phyloP scores from a whole-genome alignment of 2,329 filamentous ascomycete genomes.

The Biscogniauxia marginata region DNA sequence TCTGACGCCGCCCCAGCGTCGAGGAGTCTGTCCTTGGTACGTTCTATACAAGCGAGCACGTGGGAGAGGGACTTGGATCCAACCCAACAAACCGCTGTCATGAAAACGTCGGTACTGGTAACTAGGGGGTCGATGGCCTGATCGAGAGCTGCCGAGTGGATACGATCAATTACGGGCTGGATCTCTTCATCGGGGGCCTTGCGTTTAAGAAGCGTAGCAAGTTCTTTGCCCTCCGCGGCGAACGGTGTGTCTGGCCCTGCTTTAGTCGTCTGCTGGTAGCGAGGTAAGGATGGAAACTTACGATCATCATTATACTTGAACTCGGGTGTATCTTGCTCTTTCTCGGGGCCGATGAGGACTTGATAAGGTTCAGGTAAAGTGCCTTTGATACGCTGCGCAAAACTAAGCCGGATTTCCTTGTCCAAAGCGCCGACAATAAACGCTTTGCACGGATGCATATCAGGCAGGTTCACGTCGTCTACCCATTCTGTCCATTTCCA shows the following conservation, averaged over 20 bases:
- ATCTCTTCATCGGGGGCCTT: slow-evolving; percentile 86
- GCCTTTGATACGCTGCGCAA: slow-evolving; percentile 92
- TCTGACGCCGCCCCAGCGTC: slow-evolving; percentile 74
- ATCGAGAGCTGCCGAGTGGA: slow-evolving; percentile 74
- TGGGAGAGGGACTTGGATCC: slow-evolving; percentile 96
- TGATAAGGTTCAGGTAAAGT: slow-evolving; percentile 86
- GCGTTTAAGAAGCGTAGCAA: slow-evolving; percentile 74
- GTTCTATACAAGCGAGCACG: slow-evolving; percentile 91
- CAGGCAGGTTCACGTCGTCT: slow-evolving; percentile 75
- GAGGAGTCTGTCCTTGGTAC: slow-evolving; percentile 84
- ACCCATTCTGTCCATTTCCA: slow-evolving; percentile 99
- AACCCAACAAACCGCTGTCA: slow-evolving; percentile 89
- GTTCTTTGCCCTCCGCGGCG: slow-evolving; percentile 76
- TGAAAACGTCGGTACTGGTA: slow-evolving; percentile 87
- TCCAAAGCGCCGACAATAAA: slow-evolving; percentile 90
- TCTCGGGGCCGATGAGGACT: slow-evolving; percentile 75
- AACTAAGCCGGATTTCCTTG: slow-evolving; percentile 95
- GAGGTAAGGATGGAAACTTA: slow-evolving; percentile 45
- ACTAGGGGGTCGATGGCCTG: slow-evolving; percentile 75
- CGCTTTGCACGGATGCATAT: slow-evolving; percentile 83
- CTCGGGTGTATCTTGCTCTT: slow-evolving; percentile 92
- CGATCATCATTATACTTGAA: slow-evolving; percentile 84
- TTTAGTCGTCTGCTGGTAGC: slow-evolving; percentile 13
- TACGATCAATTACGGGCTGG: slow-evolving; percentile 74
- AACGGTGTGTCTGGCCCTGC: slow-evolving; percentile 68